phyloP scores from a whole-genome alignment of 1,139 yeast species.

The Candida dubliniensis region DNA sequence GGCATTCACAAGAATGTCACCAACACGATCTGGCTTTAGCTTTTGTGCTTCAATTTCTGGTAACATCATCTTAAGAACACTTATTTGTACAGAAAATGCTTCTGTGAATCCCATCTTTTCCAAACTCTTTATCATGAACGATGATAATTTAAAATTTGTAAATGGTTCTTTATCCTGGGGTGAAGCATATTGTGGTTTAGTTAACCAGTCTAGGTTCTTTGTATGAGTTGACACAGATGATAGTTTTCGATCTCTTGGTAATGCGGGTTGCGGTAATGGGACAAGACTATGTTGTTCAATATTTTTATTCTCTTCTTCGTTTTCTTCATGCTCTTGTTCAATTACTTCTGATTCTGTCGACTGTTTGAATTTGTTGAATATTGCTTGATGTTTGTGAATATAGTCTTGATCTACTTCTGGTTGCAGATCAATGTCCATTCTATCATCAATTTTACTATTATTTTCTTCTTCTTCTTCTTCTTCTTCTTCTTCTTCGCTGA shows the following conservation, averaged over 20 bases:
- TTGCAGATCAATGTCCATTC: constrained; percentile 11
- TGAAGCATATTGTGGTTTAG: constrained; percentile 57
- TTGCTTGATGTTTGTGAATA: constrained; percentile 29
- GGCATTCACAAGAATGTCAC: constrained; percentile 87
- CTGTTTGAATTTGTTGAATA: constrained; percentile 31
- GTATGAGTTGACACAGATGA: constrained; percentile 39
- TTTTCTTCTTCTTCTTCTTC: constrained; percentile 12
- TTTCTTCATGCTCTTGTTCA: constrained; percentile 9
- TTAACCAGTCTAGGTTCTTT: constrained; percentile 62
- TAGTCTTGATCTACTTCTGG: constrained; percentile 20
- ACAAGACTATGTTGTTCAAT: constrained; percentile 52
- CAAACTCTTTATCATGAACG: constrained; percentile 48
- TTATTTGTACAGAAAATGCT: constrained; percentile 80
- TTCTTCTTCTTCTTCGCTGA: constrained; percentile 6
- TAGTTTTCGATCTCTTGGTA: constrained; percentile 52
- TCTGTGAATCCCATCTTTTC: constrained; percentile 40
- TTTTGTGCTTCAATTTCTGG: constrained; percentile 46
- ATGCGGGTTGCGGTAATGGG: constrained; percentile 82
- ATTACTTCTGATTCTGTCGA: constrained; percentile 11
- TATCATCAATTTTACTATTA: constrained; percentile 12
- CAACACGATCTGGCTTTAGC: constrained; percentile 59
- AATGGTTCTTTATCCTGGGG: constrained; percentile 47
- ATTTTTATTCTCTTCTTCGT: constrained; percentile 21
- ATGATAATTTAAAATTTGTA: constrained; percentile 37
- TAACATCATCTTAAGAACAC: constrained; percentile 59